A percentile compares a stretch with the other conserved stretches of the same genome.
Evolutionary conservation across 768 basidiomycete species (phyloP).

Genomic region (Rossbeevera mucosa): DNA sequence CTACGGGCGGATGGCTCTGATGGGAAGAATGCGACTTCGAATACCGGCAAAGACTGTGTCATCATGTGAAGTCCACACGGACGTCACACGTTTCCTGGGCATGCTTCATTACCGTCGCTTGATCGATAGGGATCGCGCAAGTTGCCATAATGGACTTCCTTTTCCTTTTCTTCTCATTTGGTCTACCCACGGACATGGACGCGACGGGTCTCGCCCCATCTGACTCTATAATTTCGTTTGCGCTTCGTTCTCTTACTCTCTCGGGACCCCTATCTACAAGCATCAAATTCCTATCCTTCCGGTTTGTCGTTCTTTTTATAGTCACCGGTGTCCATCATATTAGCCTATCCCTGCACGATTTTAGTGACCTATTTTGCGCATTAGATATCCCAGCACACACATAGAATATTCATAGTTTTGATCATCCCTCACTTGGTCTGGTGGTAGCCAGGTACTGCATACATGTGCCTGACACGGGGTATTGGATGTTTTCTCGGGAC

Average conservation of each 20-base stretch:
- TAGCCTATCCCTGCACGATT: conserved; percentile 5
- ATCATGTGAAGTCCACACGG: conserved; percentile 61
- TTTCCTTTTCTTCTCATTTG: background rate
- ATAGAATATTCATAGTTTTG: conserved; percentile 15
- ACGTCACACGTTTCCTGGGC: conserved; percentile 5
- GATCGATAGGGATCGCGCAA: background rate
- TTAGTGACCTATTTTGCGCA: conserved; percentile 15
- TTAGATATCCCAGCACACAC: conserved; percentile 19
- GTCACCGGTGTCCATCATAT: background rate
- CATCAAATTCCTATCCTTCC: background rate
- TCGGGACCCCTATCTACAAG: conserved; percentile 2
- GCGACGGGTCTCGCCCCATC: conserved; percentile 1
- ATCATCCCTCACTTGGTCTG: background rate
- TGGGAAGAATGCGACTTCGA: conserved; percentile 43
- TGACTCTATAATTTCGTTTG: conserved; percentile 1
- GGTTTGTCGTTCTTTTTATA: conserved; percentile 6
- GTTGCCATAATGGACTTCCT: background rate
- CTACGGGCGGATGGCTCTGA: conserved; percentile 48
- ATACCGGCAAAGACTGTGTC: conserved; percentile 83
- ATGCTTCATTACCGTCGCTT: conserved; percentile 13
- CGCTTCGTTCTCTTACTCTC: conserved; percentile 1
- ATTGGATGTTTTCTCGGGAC: background rate
- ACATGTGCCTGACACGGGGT: background rate
- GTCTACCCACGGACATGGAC: conserved; percentile 18
- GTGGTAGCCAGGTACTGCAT: background rate